Conservation (phyloP, 345 rosid genomes). For the Euphorbia lathyris region DNA sequence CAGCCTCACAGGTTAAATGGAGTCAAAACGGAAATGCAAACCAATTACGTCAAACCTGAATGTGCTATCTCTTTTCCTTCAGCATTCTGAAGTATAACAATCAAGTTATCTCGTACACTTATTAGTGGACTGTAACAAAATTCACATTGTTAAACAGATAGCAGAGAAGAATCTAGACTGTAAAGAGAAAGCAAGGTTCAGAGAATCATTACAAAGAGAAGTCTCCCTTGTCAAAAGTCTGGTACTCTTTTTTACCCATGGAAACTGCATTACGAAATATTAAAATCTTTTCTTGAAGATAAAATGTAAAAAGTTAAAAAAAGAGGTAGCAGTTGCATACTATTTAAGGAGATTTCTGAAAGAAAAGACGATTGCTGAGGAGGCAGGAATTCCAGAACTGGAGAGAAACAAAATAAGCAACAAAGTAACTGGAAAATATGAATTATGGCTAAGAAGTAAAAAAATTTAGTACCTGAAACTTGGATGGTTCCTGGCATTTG, state of each 20-base stretch:
- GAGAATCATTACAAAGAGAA: slow-evolving; percentile 66
- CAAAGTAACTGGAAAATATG: slow-evolving; percentile 9
- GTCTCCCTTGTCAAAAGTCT: slow-evolving; percentile 57
- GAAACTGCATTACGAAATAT: slow-evolving; percentile 52
- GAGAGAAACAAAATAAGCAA: slow-evolving; percentile 13
- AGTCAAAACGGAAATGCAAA: neutral
- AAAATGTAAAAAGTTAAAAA: neutral
- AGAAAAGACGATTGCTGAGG: slow-evolving; percentile 45
- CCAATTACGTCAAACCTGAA: slow-evolving; percentile 37
- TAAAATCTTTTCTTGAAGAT: neutral
- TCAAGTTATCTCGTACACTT: slow-evolving; percentile 62
- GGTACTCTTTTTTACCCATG: slow-evolving; percentile 74
- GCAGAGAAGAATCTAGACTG: neutral
- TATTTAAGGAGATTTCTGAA: slow-evolving; percentile 51
- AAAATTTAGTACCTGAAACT: slow-evolving; percentile 65
- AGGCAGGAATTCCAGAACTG: slow-evolving; percentile 60
- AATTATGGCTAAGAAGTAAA: slow-evolving; percentile 19
- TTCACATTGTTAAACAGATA: slow-evolving; percentile 11
- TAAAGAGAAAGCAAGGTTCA: neutral
- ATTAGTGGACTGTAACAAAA: slow-evolving; percentile 69
- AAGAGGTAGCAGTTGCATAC: slow-evolving; percentile 35
- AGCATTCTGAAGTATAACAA: slow-evolving; percentile 50
- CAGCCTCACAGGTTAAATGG: slow-evolving; percentile 15
- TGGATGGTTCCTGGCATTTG: slow-evolving; percentile 90
- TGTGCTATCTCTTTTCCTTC: slow-evolving; percentile 56